Evolutionary conservation across 345 rosid species (phyloP).

Genomic region (Sisymbrium altissimum): DNA sequence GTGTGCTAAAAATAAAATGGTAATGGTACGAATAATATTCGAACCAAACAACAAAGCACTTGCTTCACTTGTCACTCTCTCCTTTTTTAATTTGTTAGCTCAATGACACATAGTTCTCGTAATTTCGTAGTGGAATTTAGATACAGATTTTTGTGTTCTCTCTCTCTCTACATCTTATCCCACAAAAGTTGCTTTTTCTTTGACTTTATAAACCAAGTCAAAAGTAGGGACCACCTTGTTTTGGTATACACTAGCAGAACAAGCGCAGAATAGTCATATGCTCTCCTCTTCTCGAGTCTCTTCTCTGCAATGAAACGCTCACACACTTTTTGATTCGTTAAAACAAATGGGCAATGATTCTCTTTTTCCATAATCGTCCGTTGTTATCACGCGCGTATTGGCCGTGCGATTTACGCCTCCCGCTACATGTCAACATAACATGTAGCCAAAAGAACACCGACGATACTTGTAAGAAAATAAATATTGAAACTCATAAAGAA

Average conservation of each 20-base stretch:
- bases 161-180: conserved; percentile 26
- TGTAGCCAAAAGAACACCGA: too few species aligned
- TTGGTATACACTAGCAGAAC: not conserved
- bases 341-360: too few species aligned
- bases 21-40: conserved; percentile 20
- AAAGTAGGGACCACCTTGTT: conserved; percentile 40
- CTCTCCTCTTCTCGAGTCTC: too few species aligned
- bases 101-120: conserved; percentile 5
- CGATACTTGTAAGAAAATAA: too few species aligned
- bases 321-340: not conserved
- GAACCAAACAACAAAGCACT: conserved; percentile 26
- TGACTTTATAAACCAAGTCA: conserved; percentile 64
- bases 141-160: not conserved
- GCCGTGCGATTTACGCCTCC: conserved; percentile 14
- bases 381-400: not conserved
- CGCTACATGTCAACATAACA: too few species aligned
- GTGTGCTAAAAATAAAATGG: conserved; percentile 4
- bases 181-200: conserved; percentile 37
- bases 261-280: conserved; percentile 8
- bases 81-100: conserved; percentile 1
- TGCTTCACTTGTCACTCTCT: conserved; percentile 27
- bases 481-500: too few species aligned
- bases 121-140: conserved; percentile 25
- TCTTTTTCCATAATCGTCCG: conserved; percentile 1
- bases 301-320: conserved; percentile 8